Evolutionary conservation across 2,329 filamentous ascomycete genomes (phyloP).

Genomic region (Lecanicillium sp.): DNA sequence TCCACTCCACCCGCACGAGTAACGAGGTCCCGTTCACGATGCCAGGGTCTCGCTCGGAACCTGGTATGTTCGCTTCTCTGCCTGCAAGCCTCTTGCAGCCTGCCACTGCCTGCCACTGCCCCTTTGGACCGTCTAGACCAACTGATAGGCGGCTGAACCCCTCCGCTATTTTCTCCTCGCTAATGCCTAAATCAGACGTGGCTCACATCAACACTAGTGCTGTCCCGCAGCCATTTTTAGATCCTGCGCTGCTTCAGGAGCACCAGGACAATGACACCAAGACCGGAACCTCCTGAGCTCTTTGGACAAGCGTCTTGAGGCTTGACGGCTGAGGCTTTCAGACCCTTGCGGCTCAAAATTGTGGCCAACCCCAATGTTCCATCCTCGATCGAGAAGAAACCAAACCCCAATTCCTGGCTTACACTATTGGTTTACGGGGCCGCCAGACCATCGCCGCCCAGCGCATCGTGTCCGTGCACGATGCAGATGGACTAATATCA

Average conservation of each 20-base stretch:
- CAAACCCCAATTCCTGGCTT: no score
- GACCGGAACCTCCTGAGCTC: background rate
- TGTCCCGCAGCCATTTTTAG: slow-evolving; percentile 14
- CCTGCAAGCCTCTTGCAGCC: background rate
- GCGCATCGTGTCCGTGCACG: no score
- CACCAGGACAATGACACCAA: background rate
- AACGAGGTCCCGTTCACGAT: slow-evolving; percentile 5
- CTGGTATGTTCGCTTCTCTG: slow-evolving; percentile 8
- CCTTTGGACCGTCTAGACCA: background rate
- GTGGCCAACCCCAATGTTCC: no score
- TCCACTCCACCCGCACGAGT: slow-evolving; percentile 8
- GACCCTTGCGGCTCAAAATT: no score
- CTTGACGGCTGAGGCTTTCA: no score
- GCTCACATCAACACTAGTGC: slow-evolving; percentile 13
- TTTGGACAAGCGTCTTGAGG: no score
- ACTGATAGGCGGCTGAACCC: background rate
- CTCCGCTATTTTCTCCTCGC: slow-evolving; percentile 1
- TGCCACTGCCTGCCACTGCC: background rate
- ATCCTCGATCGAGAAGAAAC: no score
- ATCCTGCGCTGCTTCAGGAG: slow-evolving; percentile 10
- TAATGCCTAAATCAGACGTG: slow-evolving; percentile 6
- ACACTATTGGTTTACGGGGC: no score
- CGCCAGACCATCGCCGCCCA: no score
- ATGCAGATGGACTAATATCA: no score
- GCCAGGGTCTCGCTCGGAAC: slow-evolving; percentile 9